Evolutionary conservation across 306 rosid genomes (phyloP).

Genomic region (Vicia sativa): DNA sequence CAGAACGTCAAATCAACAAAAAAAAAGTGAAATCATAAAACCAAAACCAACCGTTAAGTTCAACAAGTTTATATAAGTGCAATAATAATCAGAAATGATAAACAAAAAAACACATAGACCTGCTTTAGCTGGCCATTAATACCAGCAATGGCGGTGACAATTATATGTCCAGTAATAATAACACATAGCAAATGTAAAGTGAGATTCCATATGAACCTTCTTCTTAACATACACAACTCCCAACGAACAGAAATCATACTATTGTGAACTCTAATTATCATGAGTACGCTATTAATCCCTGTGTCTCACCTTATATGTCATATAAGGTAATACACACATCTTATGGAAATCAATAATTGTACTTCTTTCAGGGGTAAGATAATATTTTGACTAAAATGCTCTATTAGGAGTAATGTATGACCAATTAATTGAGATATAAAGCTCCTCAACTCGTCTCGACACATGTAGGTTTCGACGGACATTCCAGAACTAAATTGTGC

Average conservation of each 20-base stretch:
- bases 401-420: background rate
- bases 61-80: too few relatives aligned
- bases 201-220: background rate
- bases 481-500: slow-evolving; percentile 52
- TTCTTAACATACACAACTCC: slow-evolving; percentile 13
- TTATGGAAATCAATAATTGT: background rate
- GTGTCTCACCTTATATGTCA: background rate
- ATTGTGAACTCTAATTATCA: slow-evolving; percentile 3
- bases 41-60: too few relatives aligned
- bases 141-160: too few relatives aligned
- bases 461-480: slow-evolving; percentile 41
- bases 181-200: slow-evolving; percentile 12
- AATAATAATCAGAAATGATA: too few relatives aligned
- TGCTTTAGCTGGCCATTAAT: too few relatives aligned
- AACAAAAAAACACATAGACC: too few relatives aligned
- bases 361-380: background rate
- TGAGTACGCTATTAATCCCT: slow-evolving; percentile 11
- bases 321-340: background rate
- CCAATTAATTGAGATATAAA: slow-evolving; percentile 42
- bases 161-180: too few relatives aligned
- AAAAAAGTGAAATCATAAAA: too few relatives aligned
- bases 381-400: slow-evolving; percentile 1
- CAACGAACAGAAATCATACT: slow-evolving; percentile 11
- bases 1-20: too few relatives aligned
- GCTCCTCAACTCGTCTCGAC: slow-evolving; percentile 70